These are phyloP conservation scores for Solanum hybrid DNA, from an alignment of 305 asterid species.

Conservation along the genomic window DNA sequence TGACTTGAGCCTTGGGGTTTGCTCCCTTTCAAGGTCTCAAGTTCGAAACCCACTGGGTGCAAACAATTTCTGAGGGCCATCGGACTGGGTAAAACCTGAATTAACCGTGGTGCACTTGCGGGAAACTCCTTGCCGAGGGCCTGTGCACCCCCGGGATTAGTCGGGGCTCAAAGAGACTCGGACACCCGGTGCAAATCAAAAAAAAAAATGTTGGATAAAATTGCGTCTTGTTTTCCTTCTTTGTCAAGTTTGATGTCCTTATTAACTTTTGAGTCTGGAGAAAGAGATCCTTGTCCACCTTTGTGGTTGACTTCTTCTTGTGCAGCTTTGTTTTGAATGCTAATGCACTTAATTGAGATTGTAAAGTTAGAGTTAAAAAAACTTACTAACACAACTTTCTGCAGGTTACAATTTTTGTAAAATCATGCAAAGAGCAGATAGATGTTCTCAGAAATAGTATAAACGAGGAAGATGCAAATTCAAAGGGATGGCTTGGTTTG, in stretches of 20 bases:
- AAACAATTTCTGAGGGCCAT: too few species aligned
- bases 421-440: slow-evolving; percentile 89
- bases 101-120: too few species aligned
- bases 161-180: too few species aligned
- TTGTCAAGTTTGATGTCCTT: not conserved
- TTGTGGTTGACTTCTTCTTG: not conserved
- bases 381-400: not conserved
- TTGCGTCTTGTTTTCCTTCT: not conserved
- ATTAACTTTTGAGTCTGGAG: not conserved
- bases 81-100: too few species aligned
- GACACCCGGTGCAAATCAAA: too few species aligned
- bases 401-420: slow-evolving; percentile 80
- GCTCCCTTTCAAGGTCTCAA: too few species aligned
- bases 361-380: not conserved
- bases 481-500: slow-evolving; percentile 86
- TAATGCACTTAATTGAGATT: not conserved
- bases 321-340: not conserved
- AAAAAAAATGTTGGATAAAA: too few species aligned
- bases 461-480: slow-evolving; percentile 57
- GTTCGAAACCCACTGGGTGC: too few species aligned
- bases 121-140: too few species aligned
- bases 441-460: slow-evolving; percentile 71
- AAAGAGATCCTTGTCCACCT: not conserved
- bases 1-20: too few species aligned
- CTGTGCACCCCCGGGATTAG: too few species aligned